A percentile compares a stretch with the other conserved stretches of the same genome.
Evolutionary conservation across 148 eudicot species (phyloP).

Genomic region (Cornus controversa): DNA sequence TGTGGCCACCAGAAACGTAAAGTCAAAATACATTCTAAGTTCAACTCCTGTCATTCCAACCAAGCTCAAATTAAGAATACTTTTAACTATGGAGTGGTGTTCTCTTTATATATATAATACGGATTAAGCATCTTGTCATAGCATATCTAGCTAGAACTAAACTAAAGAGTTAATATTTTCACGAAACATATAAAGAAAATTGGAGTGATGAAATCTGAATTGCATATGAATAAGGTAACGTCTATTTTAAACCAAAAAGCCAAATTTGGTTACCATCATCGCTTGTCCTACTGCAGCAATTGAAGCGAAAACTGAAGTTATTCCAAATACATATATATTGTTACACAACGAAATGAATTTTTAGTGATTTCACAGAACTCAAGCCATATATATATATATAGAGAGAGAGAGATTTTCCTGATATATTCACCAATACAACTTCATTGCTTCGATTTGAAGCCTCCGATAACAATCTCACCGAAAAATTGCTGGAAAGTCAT

Average conservation of each 20-base stretch:
- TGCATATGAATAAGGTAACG: not conserved
- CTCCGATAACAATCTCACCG: constrained; percentile 58
- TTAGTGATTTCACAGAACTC: no score
- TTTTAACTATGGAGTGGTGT: not conserved
- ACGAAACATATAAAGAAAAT: not conserved
- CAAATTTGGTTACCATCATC: constrained; percentile 58
- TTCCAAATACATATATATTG: no score
- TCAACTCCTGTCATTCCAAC: no score
- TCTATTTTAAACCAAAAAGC: not conserved
- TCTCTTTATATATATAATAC: not conserved
- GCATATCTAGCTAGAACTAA: not conserved
- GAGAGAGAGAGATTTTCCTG: no score
- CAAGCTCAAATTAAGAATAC: no score
- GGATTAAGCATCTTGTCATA: no score
- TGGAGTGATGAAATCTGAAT: not conserved
- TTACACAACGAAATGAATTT: no score
- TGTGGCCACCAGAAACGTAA: no score
- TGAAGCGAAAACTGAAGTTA: no score
- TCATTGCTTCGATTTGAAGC: constrained; percentile 43
- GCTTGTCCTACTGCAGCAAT: constrained; percentile 99
- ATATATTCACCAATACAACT: constrained; percentile 35
- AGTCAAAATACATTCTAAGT: no score
- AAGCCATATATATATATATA: no score
- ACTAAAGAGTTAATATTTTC: not conserved
- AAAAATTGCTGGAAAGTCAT: constrained; percentile 27